Conservation (phyloP, 176 grass and related monocot genomes). For the Lolium multiflorum region DNA sequence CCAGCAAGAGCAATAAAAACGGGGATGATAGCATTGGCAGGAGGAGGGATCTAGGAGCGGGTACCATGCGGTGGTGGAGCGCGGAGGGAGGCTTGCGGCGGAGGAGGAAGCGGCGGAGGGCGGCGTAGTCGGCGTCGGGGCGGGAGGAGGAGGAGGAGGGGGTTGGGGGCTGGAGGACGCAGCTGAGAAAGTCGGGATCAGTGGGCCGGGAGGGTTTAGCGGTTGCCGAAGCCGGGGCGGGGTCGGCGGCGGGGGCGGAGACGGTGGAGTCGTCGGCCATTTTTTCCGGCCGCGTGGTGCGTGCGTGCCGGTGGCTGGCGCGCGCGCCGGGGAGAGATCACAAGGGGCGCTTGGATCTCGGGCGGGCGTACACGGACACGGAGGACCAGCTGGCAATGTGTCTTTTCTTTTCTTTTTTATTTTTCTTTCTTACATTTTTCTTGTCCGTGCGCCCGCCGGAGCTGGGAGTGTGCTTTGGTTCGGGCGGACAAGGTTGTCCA, state of each 20-base stretch:
- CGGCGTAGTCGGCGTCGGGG: constrained; percentile 70
- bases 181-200: constrained; percentile 90
- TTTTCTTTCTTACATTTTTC: neutral
- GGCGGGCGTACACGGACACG: neutral
- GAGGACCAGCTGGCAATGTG: constrained; percentile 34
- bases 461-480: neutral
- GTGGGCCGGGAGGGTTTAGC: constrained; percentile 32
- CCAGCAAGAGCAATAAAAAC: neutral
- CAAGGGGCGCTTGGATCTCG: constrained; percentile 48
- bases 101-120: constrained; percentile 75
- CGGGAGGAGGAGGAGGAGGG: constrained; percentile 42
- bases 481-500: too few relatives aligned
- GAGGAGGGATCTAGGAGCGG: constrained; percentile 16
- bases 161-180: constrained; percentile 77
- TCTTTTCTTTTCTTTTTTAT: neutral
- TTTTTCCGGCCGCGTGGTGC: constrained; percentile 24
- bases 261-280: constrained; percentile 26
- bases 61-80: constrained; percentile 69
- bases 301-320: constrained; percentile 1
- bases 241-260: neutral
- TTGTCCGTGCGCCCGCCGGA: constrained; percentile 46
- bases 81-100: constrained; percentile 66
- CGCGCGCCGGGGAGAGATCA: constrained; percentile 39
- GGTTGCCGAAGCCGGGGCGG: neutral
- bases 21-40: neutral